Evolutionary conservation across 1,284 basidiomycete genomes (phyloP), one percentile per base, ranked within the genome.

Genomic region (Boletus mariae): DNA sequence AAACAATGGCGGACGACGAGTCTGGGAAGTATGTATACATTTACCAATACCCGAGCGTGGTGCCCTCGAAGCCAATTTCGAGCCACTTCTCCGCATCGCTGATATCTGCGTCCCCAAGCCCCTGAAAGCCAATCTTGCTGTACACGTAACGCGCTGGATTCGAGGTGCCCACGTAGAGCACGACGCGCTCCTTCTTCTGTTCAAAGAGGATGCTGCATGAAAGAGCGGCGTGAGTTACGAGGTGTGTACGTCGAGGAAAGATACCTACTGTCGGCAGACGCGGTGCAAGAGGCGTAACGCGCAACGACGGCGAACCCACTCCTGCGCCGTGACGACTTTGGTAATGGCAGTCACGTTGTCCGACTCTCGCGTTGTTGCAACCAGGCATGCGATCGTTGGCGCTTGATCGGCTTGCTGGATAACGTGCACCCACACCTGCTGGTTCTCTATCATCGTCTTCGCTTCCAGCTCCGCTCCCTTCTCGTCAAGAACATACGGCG

Each of bases 391-490:
- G 25, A 89, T 75, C 48, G 76, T 72, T 2, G 63, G 20, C 20
- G 20, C 42, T 28, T 58, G 55, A 2, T 34, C 62, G 4, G 38
- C 60, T 4, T 47, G 17, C 9, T 61, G 56, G 9, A 82, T 65
- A 20, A 74, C 66, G 52, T 84, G 82, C 0, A 89, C 79, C 87
- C 87, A 90, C 0, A 82, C 74, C 49, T 80, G 73, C 8, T 69
- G 49, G 4, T 76, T 75, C 0, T 57, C 51, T 29, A 89, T 77
- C 48, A 87, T 60, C 9, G 69, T 57, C 13, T 49, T 51, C 0
- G 86, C 87, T 63, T 90, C 87, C 10, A 63, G 35, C 2, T 67
- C 29, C 0, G 86, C 83, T 25, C 62, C 51, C 0, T 73, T 67
- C 1, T 54, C 45, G 0, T 73, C 69, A n/a, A 88, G 71, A 0